These are phyloP conservation scores for Ustilago vetiveriae DNA, from an alignment of 1,284 basidiomycete species.

Conservation along the genomic window DNA sequence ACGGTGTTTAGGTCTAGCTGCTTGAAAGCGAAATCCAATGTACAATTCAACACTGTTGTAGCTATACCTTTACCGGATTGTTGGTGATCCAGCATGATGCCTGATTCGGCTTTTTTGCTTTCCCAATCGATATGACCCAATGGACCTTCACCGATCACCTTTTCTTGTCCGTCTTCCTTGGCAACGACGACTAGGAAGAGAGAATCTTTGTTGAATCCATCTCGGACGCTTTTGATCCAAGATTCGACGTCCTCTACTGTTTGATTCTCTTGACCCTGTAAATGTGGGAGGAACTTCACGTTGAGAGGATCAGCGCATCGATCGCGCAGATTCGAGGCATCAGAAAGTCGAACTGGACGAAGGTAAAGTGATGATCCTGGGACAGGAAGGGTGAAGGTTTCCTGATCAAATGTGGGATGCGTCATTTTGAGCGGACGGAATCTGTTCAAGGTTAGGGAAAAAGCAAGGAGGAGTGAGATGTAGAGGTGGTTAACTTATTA, in stretches of 20 bases:
- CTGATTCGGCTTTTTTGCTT: conserved; percentile 11
- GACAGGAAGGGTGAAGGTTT: conserved; percentile 5
- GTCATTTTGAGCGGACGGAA: conserved; percentile 8
- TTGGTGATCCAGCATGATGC: conserved; percentile 31
- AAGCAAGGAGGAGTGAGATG: no score
- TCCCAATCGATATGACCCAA: conserved; percentile 31
- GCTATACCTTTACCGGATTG: conserved; percentile 11
- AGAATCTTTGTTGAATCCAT: conserved; percentile 29
- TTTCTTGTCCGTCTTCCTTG: neutral
- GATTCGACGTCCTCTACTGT: conserved; percentile 16
- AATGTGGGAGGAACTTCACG: conserved; percentile 26
- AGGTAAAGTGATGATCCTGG: neutral
- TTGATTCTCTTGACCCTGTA: conserved; percentile 33
- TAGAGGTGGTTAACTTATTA: no score
- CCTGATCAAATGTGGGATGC: conserved; percentile 26
- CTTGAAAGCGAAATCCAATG: conserved; percentile 36
- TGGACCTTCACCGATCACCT: conserved; percentile 29
- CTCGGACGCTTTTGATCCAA: conserved; percentile 23
- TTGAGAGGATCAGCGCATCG: conserved; percentile 25
- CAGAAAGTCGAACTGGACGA: conserved; percentile 20
- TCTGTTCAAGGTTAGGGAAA: no score
- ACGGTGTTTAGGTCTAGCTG: conserved; percentile 14
- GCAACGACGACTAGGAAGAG: conserved; percentile 33
- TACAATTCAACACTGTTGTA: conserved; percentile 17
- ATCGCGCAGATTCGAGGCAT: conserved; percentile 31